phyloP scores from a whole-genome alignment of 75 land plant genomes.

The Pinus tabuliformis region DNA sequence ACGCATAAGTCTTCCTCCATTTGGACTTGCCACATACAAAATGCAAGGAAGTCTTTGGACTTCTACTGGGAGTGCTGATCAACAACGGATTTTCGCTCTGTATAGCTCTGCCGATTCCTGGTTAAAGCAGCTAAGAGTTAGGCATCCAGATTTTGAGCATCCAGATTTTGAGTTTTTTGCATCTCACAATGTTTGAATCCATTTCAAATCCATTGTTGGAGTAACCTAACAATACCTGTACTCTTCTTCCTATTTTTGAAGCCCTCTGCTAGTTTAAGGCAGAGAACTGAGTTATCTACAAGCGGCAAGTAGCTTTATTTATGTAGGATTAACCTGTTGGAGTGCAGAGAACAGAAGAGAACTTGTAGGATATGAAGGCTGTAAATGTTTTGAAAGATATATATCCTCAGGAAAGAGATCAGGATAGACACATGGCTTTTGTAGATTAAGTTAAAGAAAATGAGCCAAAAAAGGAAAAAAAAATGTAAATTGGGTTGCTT shows the following conservation, averaged over 20 bases:
- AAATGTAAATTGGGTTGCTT: not conserved
- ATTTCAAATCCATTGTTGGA: not conserved
- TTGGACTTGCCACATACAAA: constrained; percentile 48
- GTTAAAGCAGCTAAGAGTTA: constrained; percentile 24
- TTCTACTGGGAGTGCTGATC: constrained; percentile 19
- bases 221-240: not conserved
- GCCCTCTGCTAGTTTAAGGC: not conserved
- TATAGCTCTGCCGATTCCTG: constrained; percentile 23
- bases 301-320: not conserved
- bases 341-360: not conserved
- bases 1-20: constrained; percentile 14
- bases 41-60: constrained; percentile 32
- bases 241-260: not conserved
- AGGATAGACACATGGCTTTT: not conserved
- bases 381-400: not conserved
- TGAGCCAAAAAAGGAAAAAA: not conserved
- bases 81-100: constrained; percentile 12
- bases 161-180: constrained; percentile 29
- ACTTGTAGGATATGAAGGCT: not conserved
- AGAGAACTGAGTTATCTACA: not conserved
- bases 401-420: not conserved
- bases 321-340: not conserved
- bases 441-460: not conserved
- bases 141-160: too few relatives aligned
- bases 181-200: constrained; percentile 5